These are phyloP conservation scores for Neurospora crassa DNA, from an alignment of 2,329 filamentous ascomycete species.

Conservation along the genomic window DNA sequence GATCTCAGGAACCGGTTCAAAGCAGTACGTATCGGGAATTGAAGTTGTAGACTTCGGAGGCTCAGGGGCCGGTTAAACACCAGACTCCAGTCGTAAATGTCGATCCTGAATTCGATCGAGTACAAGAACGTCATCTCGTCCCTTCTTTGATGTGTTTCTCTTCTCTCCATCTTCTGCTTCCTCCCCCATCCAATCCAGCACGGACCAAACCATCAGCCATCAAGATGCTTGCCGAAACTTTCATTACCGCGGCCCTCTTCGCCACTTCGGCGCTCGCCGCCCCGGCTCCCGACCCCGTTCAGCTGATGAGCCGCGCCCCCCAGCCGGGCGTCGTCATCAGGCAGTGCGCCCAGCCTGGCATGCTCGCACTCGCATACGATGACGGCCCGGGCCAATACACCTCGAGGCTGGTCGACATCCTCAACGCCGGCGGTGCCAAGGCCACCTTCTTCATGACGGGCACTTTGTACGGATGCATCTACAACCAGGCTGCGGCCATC, in stretches of 20 bases:
- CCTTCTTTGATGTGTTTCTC: background rate
- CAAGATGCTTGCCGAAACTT: slow-evolving; percentile 11
- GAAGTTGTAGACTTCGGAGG: background rate
- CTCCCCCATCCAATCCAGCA: slow-evolving; percentile 19
- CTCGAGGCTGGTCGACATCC: slow-evolving; percentile 37
- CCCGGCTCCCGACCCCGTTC: slow-evolving; percentile 24
- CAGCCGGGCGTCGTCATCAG: slow-evolving; percentile 34
- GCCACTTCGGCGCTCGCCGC: slow-evolving; percentile 8
- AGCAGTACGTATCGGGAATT: background rate
- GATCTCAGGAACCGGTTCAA: background rate
- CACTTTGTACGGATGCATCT: slow-evolving; percentile 41
- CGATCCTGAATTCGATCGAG: background rate
- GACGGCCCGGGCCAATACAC: slow-evolving; percentile 44
- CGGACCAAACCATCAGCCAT: slow-evolving; percentile 32
- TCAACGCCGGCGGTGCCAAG: slow-evolving; percentile 23
- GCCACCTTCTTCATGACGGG: slow-evolving; percentile 44
- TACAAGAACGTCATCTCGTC: background rate
- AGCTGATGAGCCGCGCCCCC: slow-evolving; percentile 31
- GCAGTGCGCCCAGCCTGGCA: slow-evolving; percentile 32
- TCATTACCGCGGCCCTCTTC: slow-evolving; percentile 11
- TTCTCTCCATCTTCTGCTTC: slow-evolving; percentile 3
- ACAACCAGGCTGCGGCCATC: slow-evolving; percentile 40
- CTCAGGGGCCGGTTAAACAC: background rate
- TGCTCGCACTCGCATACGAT: slow-evolving; percentile 43
- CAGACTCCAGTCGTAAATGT: background rate